A percentile compares a stretch with the other conserved stretches of the same genome.
phyloP scores from a whole-genome alignment of 2,329 filamentous ascomycete genomes.

The Aspergillus ustus region DNA sequence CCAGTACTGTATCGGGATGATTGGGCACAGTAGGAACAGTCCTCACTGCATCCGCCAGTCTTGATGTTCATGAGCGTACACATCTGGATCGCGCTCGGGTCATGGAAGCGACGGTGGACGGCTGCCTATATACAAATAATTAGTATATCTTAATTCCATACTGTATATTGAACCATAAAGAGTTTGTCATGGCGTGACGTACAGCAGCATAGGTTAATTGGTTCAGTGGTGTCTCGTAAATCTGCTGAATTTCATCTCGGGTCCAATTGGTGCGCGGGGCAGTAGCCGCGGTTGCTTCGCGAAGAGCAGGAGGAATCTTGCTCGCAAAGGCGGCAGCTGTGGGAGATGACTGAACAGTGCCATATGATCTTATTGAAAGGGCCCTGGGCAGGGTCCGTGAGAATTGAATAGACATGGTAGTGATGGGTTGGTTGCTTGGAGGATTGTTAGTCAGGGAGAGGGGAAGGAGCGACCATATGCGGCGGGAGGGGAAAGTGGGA shows the following conservation, averaged over 20 bases:
- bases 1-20: slow-evolving; percentile 80
- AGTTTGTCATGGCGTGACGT: slow-evolving; percentile 33
- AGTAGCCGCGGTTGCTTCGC: slow-evolving; percentile 42
- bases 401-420: slow-evolving; percentile 35
- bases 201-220: slow-evolving; percentile 77
- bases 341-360: slow-evolving; percentile 44
- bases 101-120: slow-evolving; percentile 83
- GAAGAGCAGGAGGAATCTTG: slow-evolving; percentile 37
- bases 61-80: slow-evolving; percentile 98
- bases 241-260: slow-evolving; percentile 75
- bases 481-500: slow-evolving; percentile 10
- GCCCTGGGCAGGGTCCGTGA: slow-evolving; percentile 35
- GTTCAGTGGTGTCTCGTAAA: slow-evolving; percentile 82
- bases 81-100: slow-evolving; percentile 82
- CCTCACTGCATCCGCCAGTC: slow-evolving; percentile 87
- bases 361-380: slow-evolving; percentile 40
- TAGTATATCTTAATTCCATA: neutral
- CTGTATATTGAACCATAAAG: neutral
- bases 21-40: slow-evolving; percentile 92
- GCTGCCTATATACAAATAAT: slow-evolving; percentile 60
- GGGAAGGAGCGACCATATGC: slow-evolving; percentile 5
- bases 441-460: neutral
- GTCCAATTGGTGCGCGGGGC: slow-evolving; percentile 76
- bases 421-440: slow-evolving; percentile 9
- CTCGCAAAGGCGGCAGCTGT: slow-evolving; percentile 37